These are phyloP conservation scores for Entomortierella parvispora DNA, from an alignment of 192 early-diverging fungal species.

Conservation along the genomic window DNA sequence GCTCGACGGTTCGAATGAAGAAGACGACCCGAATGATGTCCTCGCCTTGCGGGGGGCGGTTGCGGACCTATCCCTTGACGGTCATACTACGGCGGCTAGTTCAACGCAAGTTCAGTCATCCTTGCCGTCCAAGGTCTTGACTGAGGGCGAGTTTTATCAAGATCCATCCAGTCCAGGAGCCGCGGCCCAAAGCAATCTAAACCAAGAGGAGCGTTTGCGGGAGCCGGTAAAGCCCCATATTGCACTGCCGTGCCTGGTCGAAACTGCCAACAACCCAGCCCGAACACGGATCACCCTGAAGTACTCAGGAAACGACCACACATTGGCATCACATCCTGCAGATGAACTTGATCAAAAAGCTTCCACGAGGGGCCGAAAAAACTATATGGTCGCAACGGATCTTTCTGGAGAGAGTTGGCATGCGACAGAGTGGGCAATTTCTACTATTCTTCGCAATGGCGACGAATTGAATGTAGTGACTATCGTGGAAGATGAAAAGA, in stretches of 20 bases:
- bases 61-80: conserved; percentile 1
- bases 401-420: conserved; percentile 62
- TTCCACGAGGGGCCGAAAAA: conserved; percentile 39
- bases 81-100: too few relatives aligned
- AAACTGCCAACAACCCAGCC: conserved; percentile 47
- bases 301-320: conserved; percentile 33
- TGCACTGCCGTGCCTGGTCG: conserved; percentile 39
- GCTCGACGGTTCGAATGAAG: conserved; percentile 18
- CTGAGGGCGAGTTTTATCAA: conserved; percentile 24
- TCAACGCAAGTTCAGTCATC: too few relatives aligned
- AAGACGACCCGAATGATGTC: conserved; percentile 12
- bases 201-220: conserved; percentile 34
- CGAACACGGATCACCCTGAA: conserved; percentile 45
- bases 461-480: conserved; percentile 59
- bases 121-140: too few relatives aligned
- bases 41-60: not conserved
- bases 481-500: conserved; percentile 55
- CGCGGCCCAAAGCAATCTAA: not conserved
- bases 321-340: not conserved
- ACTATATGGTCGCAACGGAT: conserved; percentile 62
- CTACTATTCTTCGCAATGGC: conserved; percentile 59
- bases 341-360: conserved; percentile 18
- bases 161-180: conserved; percentile 13
- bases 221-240: conserved; percentile 49
- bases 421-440: conserved; percentile 63